Percentiles rank a stretch among this genome's conserved stretches.
Evolutionary conservation across 306 rosid genomes (phyloP).

Genomic region (Oxytropis ochrocephala): DNA sequence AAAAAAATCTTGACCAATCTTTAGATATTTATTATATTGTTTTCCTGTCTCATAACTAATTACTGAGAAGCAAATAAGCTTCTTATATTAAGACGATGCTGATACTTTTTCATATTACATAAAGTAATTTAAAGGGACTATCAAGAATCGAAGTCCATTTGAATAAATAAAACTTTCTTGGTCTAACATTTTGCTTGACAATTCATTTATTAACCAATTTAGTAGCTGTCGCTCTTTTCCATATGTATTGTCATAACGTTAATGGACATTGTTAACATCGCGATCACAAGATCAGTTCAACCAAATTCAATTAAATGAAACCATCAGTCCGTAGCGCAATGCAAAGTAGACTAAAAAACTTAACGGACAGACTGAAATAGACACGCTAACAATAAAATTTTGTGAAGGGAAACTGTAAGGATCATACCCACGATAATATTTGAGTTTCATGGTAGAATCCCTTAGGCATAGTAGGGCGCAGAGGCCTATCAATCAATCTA

Average conservation of each 20-base stretch:
- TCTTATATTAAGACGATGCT: background rate
- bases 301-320: background rate
- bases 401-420: conserved; percentile 1
- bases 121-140: background rate
- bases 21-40: background rate
- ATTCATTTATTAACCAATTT: background rate
- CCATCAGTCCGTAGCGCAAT: background rate
- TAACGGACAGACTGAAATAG: background rate
- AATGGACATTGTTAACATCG: background rate
- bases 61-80: background rate
- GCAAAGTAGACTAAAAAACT: background rate
- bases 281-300: background rate
- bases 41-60: background rate
- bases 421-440: conserved; percentile 86
- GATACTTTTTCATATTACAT: background rate
- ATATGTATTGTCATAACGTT: background rate
- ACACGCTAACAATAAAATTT: conserved; percentile 8
- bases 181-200: background rate
- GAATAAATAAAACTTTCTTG: background rate
- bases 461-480: conserved; percentile 90
- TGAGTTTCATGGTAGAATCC: conserved; percentile 98
- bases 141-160: background rate
- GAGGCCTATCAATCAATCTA: conserved; percentile 95
- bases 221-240: background rate
- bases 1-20: background rate